Conservation (phyloP, 164 flowering plant genomes). For the Piper longum region DNA sequence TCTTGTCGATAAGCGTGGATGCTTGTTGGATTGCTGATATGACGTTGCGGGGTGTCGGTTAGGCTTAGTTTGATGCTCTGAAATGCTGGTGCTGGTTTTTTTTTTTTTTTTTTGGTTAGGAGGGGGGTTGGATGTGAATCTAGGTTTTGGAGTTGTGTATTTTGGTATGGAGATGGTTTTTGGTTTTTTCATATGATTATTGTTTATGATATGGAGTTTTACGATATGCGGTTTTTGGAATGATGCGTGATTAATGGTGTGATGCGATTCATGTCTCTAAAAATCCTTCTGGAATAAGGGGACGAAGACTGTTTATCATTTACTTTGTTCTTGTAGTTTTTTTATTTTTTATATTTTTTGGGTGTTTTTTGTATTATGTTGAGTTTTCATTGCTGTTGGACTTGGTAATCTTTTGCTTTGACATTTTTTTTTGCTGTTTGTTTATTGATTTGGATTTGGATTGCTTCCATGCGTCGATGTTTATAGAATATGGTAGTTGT, state of each 20-base stretch:
- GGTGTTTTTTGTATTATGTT: background rate
- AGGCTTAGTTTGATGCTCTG: too few species aligned
- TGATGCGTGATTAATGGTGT: too few species aligned
- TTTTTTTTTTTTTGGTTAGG: background rate
- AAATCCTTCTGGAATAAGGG: too few species aligned
- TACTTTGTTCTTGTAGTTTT: background rate
- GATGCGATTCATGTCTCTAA: too few species aligned
- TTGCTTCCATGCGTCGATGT: too few species aligned
- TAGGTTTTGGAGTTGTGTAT: background rate
- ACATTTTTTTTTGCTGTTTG: background rate
- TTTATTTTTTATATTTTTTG: background rate
- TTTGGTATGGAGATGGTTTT: background rate
- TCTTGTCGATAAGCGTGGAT: background rate
- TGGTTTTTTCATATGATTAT: background rate
- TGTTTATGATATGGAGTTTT: too few species aligned
- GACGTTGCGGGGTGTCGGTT: too few species aligned
- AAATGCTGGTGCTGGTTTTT: background rate
- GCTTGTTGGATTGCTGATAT: too few species aligned
- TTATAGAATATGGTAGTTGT: too few species aligned
- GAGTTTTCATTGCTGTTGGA: background rate
- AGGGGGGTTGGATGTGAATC: background rate
- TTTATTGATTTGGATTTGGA: background rate
- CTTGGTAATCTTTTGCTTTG: background rate
- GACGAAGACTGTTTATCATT: too few species aligned
- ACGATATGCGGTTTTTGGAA: too few species aligned